Conservation (phyloP, 345 rosid species). For the Citrus maxima region DNA sequence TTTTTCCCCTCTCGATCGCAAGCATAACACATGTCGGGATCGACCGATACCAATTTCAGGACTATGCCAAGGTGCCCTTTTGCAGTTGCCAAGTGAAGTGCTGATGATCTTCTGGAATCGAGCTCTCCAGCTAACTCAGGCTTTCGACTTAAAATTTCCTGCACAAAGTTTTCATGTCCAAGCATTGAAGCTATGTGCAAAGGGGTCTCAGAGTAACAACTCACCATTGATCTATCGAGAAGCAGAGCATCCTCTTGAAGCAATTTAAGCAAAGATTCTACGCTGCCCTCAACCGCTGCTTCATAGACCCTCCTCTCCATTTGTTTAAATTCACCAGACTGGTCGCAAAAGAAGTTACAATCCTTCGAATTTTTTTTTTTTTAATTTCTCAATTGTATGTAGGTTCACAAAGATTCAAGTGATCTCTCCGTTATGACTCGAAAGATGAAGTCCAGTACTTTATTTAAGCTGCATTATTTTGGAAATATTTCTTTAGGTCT, state of each 20-base stretch:
- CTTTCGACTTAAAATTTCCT: slow-evolving; percentile 2
- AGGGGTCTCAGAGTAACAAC: slow-evolving; percentile 11
- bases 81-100: slow-evolving; percentile 14
- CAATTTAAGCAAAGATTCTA: background rate
- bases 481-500: no score
- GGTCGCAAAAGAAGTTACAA: background rate
- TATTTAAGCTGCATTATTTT: no score
- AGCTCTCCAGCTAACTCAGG: slow-evolving; percentile 9
- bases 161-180: slow-evolving; percentile 2
- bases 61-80: slow-evolving; percentile 20
- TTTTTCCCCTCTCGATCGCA: slow-evolving; percentile 23
- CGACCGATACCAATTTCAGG: background rate
- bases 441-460: no score
- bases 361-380: no score
- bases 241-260: slow-evolving; percentile 1
- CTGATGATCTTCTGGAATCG: background rate
- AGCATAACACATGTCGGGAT: slow-evolving; percentile 11
- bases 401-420: no score
- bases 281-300: background rate
- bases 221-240: slow-evolving; percentile 11
- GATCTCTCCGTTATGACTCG: no score
- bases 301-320: background rate
- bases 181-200: slow-evolving; percentile 16
- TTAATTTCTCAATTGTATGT: no score
- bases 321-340: background rate